Evolutionary conservation across 2,329 filamentous ascomycete genomes (phyloP).

Genomic region (Bipolaris gigantea): DNA sequence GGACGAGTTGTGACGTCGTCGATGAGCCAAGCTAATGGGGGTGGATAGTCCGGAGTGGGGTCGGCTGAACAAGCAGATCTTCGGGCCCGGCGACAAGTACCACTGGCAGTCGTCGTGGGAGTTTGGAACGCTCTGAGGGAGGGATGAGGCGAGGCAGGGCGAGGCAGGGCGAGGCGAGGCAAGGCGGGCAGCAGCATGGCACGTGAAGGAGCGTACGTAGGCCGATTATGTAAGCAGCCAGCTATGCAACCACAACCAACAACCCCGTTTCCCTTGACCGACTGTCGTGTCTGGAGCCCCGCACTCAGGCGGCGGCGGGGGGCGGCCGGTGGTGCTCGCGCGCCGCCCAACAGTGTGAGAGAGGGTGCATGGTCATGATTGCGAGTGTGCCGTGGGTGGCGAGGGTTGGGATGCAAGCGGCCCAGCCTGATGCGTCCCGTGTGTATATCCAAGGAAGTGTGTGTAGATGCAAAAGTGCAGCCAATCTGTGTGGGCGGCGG

Average conservation of each 20-base stretch:
- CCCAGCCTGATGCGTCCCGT: not conserved
- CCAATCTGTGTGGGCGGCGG: not conserved
- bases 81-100: constrained; percentile 38
- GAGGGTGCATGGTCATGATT: not conserved
- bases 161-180: not conserved
- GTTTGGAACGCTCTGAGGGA: constrained; percentile 31
- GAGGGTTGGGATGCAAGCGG: not conserved
- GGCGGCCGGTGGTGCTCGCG: constrained; percentile 1
- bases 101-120: constrained; percentile 40
- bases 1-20: not conserved
- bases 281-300: constrained; percentile 16
- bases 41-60: constrained; percentile 39
- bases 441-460: too few species aligned
- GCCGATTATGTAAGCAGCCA: constrained; percentile 8
- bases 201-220: not conserved
- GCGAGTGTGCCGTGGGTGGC: constrained; percentile 1
- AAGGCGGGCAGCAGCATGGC: not conserved
- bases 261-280: constrained; percentile 6
- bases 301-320: constrained; percentile 16
- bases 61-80: constrained; percentile 36
- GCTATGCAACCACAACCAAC: constrained; percentile 5
- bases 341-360: constrained; percentile 3
- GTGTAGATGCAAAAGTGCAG: not conserved
- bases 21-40: constrained; percentile 19
- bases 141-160: not conserved